phyloP scores from a whole-genome alignment of 306 rosid genomes.

The Parietaria judaica region DNA sequence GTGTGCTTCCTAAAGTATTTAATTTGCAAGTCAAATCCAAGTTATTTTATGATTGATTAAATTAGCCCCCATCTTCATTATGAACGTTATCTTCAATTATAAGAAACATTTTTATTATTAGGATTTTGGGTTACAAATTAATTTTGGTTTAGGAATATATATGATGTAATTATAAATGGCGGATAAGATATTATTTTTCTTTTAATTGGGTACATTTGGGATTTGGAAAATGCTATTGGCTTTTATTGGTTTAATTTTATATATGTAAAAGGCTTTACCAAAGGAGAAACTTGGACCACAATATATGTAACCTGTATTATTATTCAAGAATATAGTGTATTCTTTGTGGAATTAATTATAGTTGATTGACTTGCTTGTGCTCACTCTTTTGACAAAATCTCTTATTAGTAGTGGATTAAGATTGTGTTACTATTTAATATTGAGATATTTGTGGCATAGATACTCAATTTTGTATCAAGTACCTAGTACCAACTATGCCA shows the following conservation, averaged over 20 bases:
- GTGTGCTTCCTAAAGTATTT: slow-evolving; percentile 35
- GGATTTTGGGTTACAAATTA: too few species aligned
- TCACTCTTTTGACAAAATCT: slow-evolving; percentile 9
- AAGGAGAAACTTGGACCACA: not conserved
- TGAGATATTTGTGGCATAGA: not conserved
- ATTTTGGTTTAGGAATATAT: too few species aligned
- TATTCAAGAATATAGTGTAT: not conserved
- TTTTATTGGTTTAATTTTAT: not conserved
- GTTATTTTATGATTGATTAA: too few species aligned
- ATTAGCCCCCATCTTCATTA: too few species aligned
- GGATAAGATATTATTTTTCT: not conserved
- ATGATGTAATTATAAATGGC: not conserved
- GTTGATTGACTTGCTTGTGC: not conserved
- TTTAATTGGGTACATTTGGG: not conserved
- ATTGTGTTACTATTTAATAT: not conserved
- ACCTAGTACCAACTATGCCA: too few species aligned
- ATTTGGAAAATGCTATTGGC: not conserved
- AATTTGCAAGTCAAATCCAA: slow-evolving; percentile 30
- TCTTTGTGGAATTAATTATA: not conserved
- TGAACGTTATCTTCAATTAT: too few species aligned
- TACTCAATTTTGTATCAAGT: too few species aligned
- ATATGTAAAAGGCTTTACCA: not conserved
- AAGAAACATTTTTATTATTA: too few species aligned
- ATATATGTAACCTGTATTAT: not conserved
- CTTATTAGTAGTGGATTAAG: not conserved